Percentiles rank a stretch among this genome's conserved stretches.
Evolutionary conservation across 1,139 yeast species (phyloP).

Genomic region (Pichiaceae sp.): DNA sequence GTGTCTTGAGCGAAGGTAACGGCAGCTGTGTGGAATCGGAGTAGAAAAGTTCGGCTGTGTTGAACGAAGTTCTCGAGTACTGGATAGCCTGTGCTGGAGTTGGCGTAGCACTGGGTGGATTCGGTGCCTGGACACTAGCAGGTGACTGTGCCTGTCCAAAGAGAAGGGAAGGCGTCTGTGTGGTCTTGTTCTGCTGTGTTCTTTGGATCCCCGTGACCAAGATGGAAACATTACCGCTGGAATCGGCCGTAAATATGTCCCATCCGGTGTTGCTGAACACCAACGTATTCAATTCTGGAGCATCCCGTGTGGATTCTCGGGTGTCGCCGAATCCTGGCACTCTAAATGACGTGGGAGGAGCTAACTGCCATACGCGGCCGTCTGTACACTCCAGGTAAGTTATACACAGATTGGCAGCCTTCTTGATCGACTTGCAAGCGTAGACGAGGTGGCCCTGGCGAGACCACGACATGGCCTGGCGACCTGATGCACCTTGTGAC

Average conservation of each 20-base stretch:
- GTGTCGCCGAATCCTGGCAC: constrained; percentile 7
- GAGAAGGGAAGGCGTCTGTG: background rate
- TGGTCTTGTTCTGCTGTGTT: constrained; percentile 7
- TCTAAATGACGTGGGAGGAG: constrained; percentile 38
- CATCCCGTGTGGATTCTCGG: background rate
- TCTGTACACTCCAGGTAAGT: constrained; percentile 58
- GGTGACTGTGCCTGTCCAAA: constrained; percentile 1
- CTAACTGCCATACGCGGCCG: constrained; percentile 60
- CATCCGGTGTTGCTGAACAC: constrained; percentile 46
- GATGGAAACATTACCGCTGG: constrained; percentile 41
- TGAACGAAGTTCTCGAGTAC: constrained; percentile 25
- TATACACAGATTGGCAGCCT: constrained; percentile 30
- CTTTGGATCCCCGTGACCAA: constrained; percentile 26
- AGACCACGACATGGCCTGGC: constrained; percentile 56
- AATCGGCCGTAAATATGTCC: constrained; percentile 44
- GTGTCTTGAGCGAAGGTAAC: constrained; percentile 11
- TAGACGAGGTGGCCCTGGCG: constrained; percentile 68
- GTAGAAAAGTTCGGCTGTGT: constrained; percentile 26
- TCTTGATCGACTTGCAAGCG: constrained; percentile 23
- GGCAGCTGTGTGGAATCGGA: constrained; percentile 15
- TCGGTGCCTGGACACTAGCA: background rate
- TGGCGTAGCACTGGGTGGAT: constrained; percentile 4
- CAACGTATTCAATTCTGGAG: constrained; percentile 17
- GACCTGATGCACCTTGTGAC: constrained; percentile 10
- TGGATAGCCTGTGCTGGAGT: constrained; percentile 18